phyloP scores from a whole-genome alignment of 2,329 filamentous ascomycete species.

The Botryotinia convoluta region DNA sequence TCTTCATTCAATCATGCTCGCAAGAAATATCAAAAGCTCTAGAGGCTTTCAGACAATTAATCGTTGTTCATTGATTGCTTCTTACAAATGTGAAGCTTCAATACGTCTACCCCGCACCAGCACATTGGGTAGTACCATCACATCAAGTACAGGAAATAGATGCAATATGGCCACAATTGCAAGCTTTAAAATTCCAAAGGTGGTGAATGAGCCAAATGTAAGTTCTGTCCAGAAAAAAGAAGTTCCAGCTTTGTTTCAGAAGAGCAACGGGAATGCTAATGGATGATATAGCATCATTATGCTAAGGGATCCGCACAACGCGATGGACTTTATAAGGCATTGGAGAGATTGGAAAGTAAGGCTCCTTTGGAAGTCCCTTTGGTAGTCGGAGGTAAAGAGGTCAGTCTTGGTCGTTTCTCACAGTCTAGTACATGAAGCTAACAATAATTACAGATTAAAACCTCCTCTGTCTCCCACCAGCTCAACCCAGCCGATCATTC shows the following conservation, averaged over 20 bases:
- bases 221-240: constrained; percentile 41
- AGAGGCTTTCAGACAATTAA: constrained; percentile 29
- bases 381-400: constrained; percentile 78
- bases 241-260: not conserved
- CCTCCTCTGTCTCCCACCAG: constrained; percentile 65
- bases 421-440: not conserved
- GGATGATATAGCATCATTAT: constrained; percentile 73
- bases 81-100: constrained; percentile 23
- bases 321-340: constrained; percentile 69
- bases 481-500: constrained; percentile 80
- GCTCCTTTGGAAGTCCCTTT: constrained; percentile 76
- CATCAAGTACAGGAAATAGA: constrained; percentile 9
- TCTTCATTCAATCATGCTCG: constrained; percentile 8
- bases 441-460: constrained; percentile 55
- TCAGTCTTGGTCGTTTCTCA: constrained; percentile 42
- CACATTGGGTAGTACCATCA: not conserved
- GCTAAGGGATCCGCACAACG: constrained; percentile 78
- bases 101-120: constrained; percentile 30
- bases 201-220: constrained; percentile 95
- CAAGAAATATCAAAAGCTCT: constrained; percentile 28
- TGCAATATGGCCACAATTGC: constrained; percentile 51
- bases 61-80: constrained; percentile 24
- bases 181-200: constrained; percentile 80
- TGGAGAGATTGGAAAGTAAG: constrained; percentile 66
- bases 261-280: constrained; percentile 19